Evolutionary conservation across 2,329 filamentous ascomycete genomes (phyloP).

Genomic region (Talaromyces amestolkiae): DNA sequence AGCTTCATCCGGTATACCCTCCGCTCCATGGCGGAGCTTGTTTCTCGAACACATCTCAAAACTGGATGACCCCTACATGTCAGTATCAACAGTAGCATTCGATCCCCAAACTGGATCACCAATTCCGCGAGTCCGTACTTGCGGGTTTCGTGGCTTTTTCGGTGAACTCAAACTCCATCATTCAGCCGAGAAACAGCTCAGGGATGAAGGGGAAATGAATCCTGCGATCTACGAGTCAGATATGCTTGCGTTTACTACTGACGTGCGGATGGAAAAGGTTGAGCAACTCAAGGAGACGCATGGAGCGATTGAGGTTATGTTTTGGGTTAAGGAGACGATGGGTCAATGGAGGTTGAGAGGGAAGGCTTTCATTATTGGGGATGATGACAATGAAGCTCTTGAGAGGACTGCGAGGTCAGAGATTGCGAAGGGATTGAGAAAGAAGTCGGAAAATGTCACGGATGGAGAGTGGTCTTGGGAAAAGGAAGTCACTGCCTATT

Average conservation of each 20-base stretch:
- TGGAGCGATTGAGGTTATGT: conserved; percentile 74
- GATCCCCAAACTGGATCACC: conserved; percentile 17
- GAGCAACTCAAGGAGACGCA: conserved; percentile 69
- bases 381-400: conserved; percentile 60
- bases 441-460: conserved; percentile 39
- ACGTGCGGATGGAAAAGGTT: conserved; percentile 82
- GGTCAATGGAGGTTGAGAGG: conserved; percentile 87
- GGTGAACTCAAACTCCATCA: conserved; percentile 64
- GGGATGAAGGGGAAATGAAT: conserved; percentile 52
- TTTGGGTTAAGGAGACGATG: conserved; percentile 69
- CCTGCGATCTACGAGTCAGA: conserved; percentile 71
- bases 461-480: conserved; percentile 68
- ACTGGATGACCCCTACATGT: conserved; percentile 40
- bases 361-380: conserved; percentile 69
- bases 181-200: conserved; percentile 67
- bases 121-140: conserved; percentile 64
- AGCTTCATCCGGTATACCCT: not conserved
- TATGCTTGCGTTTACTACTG: conserved; percentile 79
- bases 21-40: conserved; percentile 53
- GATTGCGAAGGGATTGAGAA: conserved; percentile 60
- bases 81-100: conserved; percentile 45
- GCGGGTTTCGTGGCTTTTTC: conserved; percentile 85
- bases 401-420: conserved; percentile 46
- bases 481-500: conserved; percentile 78
- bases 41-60: conserved; percentile 51